Base-by-base conservation (phyloP, 257 asterid species). In the Oldenlandia corymbosa region DNA sequence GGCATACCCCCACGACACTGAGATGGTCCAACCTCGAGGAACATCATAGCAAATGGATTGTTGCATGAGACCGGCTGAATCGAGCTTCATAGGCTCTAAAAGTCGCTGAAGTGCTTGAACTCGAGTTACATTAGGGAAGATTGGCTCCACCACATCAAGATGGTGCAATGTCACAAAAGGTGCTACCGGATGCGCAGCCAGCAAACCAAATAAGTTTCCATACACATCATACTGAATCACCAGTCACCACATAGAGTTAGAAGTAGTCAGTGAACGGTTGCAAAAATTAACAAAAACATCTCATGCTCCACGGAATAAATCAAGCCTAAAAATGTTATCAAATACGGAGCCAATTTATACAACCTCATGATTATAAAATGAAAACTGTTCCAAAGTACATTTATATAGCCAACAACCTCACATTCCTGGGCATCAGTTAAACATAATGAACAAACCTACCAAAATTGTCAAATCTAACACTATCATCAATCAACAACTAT, bases 1-100 rank as follows among this genome's bases (percentile, higher is more conserved):
- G 0, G 95, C 88, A 20, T 75, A 90, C 9, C 97, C 97, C 97
- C 97, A 90, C 0, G 97, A 90, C 0, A 90, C 90, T 0, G 97
- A 90, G 16, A 90, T 52, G 0, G 92, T 83, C 95, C 92, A 87
- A 52, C 71, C 8, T 2, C 76, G 76, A 20, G 62, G 5, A 58
- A 67, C 78, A 78, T 85, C 87, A 26, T 90, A 90, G 82, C 97
- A 87, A 68, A 90, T 87, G 66, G 97, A 87, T 68, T 90, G 97
- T 68, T 90, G 96, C 81, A 90, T 75, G 16, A 90, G 80, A 48
- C 83, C 85, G 5, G 97, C 92, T 0, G 96, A 85, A 67, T 90
- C 97, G 0, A 87, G 93, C 68, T 74, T 71, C 82, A 77, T 77
- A 1, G 97, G 90, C 42, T 73, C 64, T 69, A 73, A 59, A 34